Evolutionary conservation across 768 basidiomycete species (phyloP).

Genomic region (Hygrophorus pudorinus): DNA sequence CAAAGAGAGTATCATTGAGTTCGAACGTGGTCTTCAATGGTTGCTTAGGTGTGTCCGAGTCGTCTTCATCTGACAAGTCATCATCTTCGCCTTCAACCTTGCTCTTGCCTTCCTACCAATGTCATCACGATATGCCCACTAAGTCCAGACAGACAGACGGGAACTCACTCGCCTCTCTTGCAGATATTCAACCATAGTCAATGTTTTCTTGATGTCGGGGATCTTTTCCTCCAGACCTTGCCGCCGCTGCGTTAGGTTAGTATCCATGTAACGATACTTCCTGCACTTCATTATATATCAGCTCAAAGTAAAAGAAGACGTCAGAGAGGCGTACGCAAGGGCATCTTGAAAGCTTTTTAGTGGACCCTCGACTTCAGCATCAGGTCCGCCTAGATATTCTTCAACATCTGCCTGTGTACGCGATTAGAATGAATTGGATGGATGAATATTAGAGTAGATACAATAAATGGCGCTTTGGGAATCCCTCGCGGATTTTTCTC

Average conservation of each 20-base stretch:
- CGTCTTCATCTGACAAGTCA: slow-evolving; percentile 46
- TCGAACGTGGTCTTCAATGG: slow-evolving; percentile 84
- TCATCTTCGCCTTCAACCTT: slow-evolving; percentile 39
- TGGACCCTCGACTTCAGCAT: slow-evolving; percentile 67
- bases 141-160: background rate
- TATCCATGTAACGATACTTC: slow-evolving; percentile 98
- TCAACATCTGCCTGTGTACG: slow-evolving; percentile 68
- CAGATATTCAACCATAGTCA: slow-evolving; percentile 81
- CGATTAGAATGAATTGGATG: background rate
- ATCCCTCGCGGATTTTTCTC: slow-evolving; percentile 76
- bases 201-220: slow-evolving; percentile 88
- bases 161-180: slow-evolving; percentile 56
- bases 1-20: slow-evolving; percentile 90
- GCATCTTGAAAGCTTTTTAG: slow-evolving; percentile 85
- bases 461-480: slow-evolving; percentile 91
- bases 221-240: slow-evolving; percentile 86
- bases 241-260: slow-evolving; percentile 68
- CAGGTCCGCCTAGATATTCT: slow-evolving; percentile 71
- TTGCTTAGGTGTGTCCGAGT: slow-evolving; percentile 34
- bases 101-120: slow-evolving; percentile 48
- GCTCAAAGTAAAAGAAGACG: slow-evolving; percentile 8
- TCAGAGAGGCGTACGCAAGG: slow-evolving; percentile 61
- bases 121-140: slow-evolving; percentile 1
- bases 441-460: slow-evolving; percentile 27
- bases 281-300: slow-evolving; percentile 42